Conservation (phyloP, 208 protist genomes). For the Crithidia mellificae region DNA sequence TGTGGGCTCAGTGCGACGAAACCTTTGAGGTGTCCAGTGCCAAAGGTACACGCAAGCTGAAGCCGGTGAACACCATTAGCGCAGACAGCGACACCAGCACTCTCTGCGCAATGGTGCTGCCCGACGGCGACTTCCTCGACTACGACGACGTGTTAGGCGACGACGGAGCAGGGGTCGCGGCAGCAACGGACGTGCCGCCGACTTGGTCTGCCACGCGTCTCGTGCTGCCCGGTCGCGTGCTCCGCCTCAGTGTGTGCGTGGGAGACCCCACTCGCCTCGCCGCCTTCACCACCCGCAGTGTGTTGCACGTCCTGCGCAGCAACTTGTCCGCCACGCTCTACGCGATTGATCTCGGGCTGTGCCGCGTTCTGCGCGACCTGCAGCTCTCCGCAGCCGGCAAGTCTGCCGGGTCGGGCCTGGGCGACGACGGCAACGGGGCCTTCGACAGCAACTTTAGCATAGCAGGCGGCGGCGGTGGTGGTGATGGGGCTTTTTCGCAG, state of each 20-base stretch:
- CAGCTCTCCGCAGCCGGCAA: background rate
- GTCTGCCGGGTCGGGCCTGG: background rate
- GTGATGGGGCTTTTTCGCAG: background rate
- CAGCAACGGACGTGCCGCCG: background rate
- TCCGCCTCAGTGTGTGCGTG: conserved; percentile 15
- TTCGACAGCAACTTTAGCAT: too few species aligned
- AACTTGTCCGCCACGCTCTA: conserved; percentile 20
- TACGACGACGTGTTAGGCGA: background rate
- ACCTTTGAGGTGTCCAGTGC: too few species aligned
- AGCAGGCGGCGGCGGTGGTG: background rate
- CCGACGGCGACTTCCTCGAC: background rate
- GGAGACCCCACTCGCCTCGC: conserved; percentile 22
- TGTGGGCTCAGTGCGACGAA: conserved; percentile 14
- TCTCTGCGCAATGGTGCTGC: conserved; percentile 23
- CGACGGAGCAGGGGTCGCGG: too few species aligned
- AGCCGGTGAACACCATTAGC: too few species aligned
- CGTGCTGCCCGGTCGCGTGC: conserved; percentile 2
- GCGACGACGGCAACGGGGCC: background rate
- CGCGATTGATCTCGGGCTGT: conserved; percentile 18
- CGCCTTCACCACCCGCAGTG: conserved; percentile 18
- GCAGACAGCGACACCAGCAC: too few species aligned
- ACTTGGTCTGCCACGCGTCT: background rate
- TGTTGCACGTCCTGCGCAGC: conserved; percentile 16
- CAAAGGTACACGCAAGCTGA: too few species aligned
- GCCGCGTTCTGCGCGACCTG: conserved; percentile 7